These are phyloP conservation scores for Mycogone perniciosa DNA, from an alignment of 2,329 filamentous ascomycete species.

Conservation along the genomic window DNA sequence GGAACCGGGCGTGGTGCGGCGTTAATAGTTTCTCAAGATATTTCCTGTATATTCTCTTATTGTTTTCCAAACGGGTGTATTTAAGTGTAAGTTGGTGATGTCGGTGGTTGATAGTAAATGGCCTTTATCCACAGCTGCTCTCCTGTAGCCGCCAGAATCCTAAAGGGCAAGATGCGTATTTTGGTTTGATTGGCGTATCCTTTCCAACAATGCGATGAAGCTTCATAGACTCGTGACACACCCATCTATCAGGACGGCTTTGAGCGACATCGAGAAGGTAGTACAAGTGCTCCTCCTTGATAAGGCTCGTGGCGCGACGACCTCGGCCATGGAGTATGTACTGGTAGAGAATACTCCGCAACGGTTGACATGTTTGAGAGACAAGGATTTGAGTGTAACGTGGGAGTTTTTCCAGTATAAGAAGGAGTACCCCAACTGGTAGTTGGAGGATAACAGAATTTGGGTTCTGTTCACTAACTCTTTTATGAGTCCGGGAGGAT, in stretches of 20 bases:
- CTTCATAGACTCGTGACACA: not conserved
- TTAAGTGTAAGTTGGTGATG: slow-evolving; percentile 4
- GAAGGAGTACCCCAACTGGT: not conserved
- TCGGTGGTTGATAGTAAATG: not conserved
- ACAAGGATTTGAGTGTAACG: not conserved
- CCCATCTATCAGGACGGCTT: slow-evolving; percentile 1
- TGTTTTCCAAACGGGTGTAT: not conserved
- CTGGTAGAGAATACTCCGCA: not conserved
- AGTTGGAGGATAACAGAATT: not conserved
- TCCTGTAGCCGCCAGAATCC: no score
- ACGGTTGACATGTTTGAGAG: not conserved
- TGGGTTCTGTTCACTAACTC: no score
- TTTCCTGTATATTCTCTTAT: not conserved
- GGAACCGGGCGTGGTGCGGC: no score
- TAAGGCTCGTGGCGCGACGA: not conserved
- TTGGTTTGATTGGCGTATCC: not conserved
- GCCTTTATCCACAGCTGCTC: no score
- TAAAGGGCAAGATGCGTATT: not conserved
- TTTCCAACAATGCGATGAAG: not conserved
- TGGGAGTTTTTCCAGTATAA: not conserved
- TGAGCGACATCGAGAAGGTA: not conserved
- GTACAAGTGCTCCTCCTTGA: not conserved
- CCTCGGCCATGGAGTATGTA: not conserved
- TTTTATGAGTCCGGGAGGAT: no score
- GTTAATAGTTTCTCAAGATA: no score